These are phyloP conservation scores for Hypocreales sp. DNA, from an alignment of 2,329 filamentous ascomycete species.

Conservation along the genomic window DNA sequence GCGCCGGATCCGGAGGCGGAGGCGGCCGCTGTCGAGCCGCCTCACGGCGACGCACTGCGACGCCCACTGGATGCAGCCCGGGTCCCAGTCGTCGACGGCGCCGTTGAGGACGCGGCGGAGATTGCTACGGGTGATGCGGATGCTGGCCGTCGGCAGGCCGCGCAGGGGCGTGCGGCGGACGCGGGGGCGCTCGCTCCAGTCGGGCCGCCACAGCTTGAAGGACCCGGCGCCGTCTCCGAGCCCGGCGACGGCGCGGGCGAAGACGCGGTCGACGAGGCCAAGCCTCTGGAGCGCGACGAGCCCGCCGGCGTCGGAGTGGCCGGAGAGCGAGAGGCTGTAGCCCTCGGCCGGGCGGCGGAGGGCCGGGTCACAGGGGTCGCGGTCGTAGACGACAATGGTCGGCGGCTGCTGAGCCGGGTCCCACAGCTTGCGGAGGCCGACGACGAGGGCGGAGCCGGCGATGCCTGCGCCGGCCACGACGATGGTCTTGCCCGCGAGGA, in stretches of 20 bases:
- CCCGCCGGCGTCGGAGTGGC: conserved; percentile 17
- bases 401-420: conserved; percentile 13
- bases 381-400: conserved; percentile 23
- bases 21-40: conserved; percentile 8
- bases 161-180: conserved; percentile 13
- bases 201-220: conserved; percentile 24
- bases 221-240: conserved; percentile 12
- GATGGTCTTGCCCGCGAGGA: conserved; percentile 23
- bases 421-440: conserved; percentile 23
- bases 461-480: conserved; percentile 27
- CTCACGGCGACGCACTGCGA: conserved; percentile 9
- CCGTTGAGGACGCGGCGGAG: conserved; percentile 19
- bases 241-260: conserved; percentile 16
- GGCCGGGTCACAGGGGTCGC: conserved; percentile 16
- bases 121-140: conserved; percentile 21
- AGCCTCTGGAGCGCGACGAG: conserved; percentile 22
- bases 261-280: conserved; percentile 18
- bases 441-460: conserved; percentile 25
- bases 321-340: conserved; percentile 23
- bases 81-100: conserved; percentile 5
- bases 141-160: conserved; percentile 17
- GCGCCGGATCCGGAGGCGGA: conserved; percentile 8
- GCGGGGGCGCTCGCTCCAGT: conserved; percentile 19
- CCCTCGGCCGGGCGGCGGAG: conserved; percentile 14
- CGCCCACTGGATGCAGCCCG: conserved; percentile 11